phyloP scores from a whole-genome alignment of 2,329 filamentous ascomycete species.

The Fusarium coicis region DNA sequence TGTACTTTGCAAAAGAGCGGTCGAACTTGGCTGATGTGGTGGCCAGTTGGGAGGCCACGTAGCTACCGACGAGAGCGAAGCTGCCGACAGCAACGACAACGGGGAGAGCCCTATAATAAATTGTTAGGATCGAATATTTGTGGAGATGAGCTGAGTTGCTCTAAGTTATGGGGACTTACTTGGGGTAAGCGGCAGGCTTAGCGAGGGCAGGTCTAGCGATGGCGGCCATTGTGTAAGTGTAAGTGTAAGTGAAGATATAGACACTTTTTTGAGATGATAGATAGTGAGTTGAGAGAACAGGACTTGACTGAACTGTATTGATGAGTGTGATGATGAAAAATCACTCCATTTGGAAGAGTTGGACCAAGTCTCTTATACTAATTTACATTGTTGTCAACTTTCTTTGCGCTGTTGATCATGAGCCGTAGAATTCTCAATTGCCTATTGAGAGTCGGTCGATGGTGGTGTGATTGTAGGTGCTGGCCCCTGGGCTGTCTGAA shows the following conservation, averaged over 20 bases:
- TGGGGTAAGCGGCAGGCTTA: slow-evolving; percentile 30
- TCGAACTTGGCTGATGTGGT: slow-evolving; percentile 51
- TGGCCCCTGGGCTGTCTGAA: slow-evolving; percentile 34
- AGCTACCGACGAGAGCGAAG: slow-evolving; percentile 45
- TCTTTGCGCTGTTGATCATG: not conserved
- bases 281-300: not conserved
- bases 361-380: slow-evolving; percentile 25
- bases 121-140: not conserved
- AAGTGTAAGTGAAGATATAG: slow-evolving; percentile 19
- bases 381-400: not conserved
- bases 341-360: slow-evolving; percentile 27
- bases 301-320: slow-evolving; percentile 1
- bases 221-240: slow-evolving; percentile 35
- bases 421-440: slow-evolving; percentile 26
- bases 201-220: slow-evolving; percentile 9
- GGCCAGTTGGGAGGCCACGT: slow-evolving; percentile 48
- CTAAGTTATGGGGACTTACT: slow-evolving; percentile 10
- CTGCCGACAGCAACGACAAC: slow-evolving; percentile 34
- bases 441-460: slow-evolving; percentile 35
- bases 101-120: slow-evolving; percentile 25
- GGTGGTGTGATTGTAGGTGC: slow-evolving; percentile 36
- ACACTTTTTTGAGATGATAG: not conserved
- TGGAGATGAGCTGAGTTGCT: not conserved
- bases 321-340: not conserved
- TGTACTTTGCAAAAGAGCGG: slow-evolving; percentile 52